Evolutionary conservation across 169 alveolate species (phyloP).

Genomic region (Plasmodium knowlesi): DNA sequence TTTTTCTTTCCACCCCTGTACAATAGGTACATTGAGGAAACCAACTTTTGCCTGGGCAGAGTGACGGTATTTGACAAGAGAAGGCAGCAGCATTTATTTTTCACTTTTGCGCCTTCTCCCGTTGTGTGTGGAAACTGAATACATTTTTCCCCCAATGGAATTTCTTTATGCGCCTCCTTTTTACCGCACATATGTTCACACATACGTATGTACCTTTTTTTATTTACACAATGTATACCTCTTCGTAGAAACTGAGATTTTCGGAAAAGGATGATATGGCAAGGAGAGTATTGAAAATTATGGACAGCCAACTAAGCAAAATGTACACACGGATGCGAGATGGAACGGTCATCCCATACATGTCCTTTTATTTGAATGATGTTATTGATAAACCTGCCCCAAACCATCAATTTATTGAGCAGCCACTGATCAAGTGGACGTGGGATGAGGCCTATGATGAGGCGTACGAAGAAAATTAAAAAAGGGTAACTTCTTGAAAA

Average conservation of each 20-base stretch:
- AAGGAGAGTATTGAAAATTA: slow-evolving; percentile 90
- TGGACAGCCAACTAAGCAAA: slow-evolving; percentile 91
- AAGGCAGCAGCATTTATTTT: not conserved
- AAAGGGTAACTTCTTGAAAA: not conserved
- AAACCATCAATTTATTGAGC: slow-evolving; percentile 87
- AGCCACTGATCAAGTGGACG: slow-evolving; percentile 94
- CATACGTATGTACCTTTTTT: not conserved
- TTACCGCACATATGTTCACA: not conserved
- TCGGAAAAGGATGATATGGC: slow-evolving; percentile 91
- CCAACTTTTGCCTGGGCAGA: slow-evolving; percentile 93
- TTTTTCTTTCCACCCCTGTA: not conserved
- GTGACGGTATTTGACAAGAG: slow-evolving; percentile 82
- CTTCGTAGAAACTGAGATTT: slow-evolving; percentile 82
- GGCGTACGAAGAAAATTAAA: slow-evolving; percentile 87
- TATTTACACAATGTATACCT: not conserved
- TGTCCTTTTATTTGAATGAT: slow-evolving; percentile 88
- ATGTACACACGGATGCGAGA: slow-evolving; percentile 94
- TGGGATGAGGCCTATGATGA: slow-evolving; percentile 95
- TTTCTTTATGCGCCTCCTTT: not conserved
- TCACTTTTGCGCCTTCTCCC: not conserved
- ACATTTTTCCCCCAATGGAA: not conserved
- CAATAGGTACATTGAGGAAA: slow-evolving; percentile 89
- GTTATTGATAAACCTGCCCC: slow-evolving; percentile 91
- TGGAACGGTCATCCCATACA: slow-evolving; percentile 91
- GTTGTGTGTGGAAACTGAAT: not conserved